Evolutionary conservation across 2,329 filamentous ascomycete genomes (phyloP), one percentile per base, ranked within the genome.

Genomic region (Sarocladiaceae sp.): DNA sequence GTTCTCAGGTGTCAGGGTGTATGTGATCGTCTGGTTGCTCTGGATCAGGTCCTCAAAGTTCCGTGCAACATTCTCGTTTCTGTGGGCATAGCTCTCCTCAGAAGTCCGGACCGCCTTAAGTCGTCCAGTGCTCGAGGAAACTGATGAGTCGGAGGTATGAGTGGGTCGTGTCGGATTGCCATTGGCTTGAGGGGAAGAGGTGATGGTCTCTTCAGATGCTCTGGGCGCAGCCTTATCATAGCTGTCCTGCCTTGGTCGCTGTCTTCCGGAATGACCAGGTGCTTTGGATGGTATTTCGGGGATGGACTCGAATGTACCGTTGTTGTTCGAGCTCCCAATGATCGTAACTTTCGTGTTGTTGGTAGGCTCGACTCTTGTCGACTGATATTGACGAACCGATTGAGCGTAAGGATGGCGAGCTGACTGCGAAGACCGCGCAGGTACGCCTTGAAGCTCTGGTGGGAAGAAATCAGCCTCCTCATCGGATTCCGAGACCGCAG

Each of bases 21-120:
- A 91, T 54, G 87, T 86, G 33, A 91, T 82, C 1, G 87, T 91
- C 58, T 89, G 80, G 53, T 88, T 83, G 60, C 86, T 89, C 46
- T 86, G 80, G 50, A 93, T 90, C 42, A 91, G 70, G 53, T 89
- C 76, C 56, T 93, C 87, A 55, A 93, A 83, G 53, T 85, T 80
- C 37, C 76, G 78, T 9, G 78, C 76, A 40, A 83, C 77, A 47
- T 82, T 77, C 35, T 78, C 76, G 6, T 69, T 64, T 23, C 27
- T 43, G 6, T 33, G 5, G 66, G 68, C 46, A 57, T 70, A 15
- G 62, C 69, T 74, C 13, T 83, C 80, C 50, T 83, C 78, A 0
- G 80, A 82, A 3, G 68, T 74, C 31, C 76, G 70, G 3, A 75
- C 63, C 6, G 72, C 62, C 57, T 76, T 78, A 40, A 76, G 58